Evolutionary conservation across 345 rosid species (phyloP).

Genomic region (Balakata baccata): DNA sequence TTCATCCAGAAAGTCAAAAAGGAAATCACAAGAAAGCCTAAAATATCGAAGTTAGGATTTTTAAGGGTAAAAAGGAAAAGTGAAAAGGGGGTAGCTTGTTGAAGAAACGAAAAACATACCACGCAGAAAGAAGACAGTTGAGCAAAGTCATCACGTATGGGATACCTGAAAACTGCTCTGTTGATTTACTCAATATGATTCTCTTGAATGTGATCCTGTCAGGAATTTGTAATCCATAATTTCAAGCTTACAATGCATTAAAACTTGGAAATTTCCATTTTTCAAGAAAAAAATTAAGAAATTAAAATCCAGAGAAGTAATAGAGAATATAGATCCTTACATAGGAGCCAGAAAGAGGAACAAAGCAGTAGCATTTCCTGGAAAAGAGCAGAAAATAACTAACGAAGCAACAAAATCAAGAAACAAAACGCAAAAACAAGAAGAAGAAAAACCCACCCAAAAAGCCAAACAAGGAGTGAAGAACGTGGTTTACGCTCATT

Average conservation of each 20-base stretch:
- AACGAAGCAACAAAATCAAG: neutral
- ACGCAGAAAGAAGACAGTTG: slow-evolving; percentile 95
- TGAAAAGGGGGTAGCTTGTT: neutral
- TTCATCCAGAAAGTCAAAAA: neutral
- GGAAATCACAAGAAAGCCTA: too few species aligned
- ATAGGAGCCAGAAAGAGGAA: slow-evolving; percentile 90
- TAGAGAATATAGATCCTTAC: slow-evolving; percentile 30
- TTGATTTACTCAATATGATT: slow-evolving; percentile 56
- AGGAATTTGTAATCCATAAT: neutral
- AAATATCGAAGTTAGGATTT: neutral
- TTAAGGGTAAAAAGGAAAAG: neutral
- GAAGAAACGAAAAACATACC: slow-evolving; percentile 43
- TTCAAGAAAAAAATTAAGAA: neutral
- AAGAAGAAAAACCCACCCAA: slow-evolving; percentile 52
- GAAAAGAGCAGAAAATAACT: slow-evolving; percentile 5
- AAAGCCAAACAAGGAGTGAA: slow-evolving; percentile 81
- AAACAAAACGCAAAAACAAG: slow-evolving; percentile 4
- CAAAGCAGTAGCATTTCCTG: slow-evolving; percentile 96
- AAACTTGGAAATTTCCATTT: neutral
- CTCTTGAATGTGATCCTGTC: slow-evolving; percentile 87
- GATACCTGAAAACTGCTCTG: slow-evolving; percentile 90
- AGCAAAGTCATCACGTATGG: slow-evolving; percentile 94
- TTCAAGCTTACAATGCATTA: neutral
- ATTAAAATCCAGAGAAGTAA: neutral
- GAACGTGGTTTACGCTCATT: slow-evolving; percentile 40